Base-by-base conservation (phyloP, 208 protist species). In the Phytomonas sp. region DNA sequence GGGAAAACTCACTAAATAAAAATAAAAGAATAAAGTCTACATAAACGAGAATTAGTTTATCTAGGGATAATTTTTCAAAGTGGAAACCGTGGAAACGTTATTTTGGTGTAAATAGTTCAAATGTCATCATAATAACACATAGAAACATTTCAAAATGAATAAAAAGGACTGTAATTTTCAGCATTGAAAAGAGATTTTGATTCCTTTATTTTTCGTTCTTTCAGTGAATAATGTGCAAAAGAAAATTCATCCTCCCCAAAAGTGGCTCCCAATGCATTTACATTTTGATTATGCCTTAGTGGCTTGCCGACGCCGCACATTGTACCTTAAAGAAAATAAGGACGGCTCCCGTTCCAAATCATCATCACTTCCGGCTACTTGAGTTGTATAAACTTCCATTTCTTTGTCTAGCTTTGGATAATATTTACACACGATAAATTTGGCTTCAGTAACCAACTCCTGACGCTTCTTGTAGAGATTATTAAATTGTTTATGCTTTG, bases 311-410 rank as follows among this genome's bases (percentile, higher is more conserved):
- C 89, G 74, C 23, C 86, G 73, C 5, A 89, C 76, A 64, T 81
- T 90, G 74, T 95, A 85, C 7, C 91, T 81, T 45, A 95, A 63
- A 8, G 91, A 95, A 77, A 95, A 95, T 29, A 95, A 78, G 30
- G 91, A 95, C 8, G 91, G 88, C 70, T 95, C 84, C 11, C 79
- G 76, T 29, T 79, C 73, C 34, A 87, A 80, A 29, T 86, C 79
- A 34, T 86, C 81, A 29, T 81, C 76, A 45, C 78, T 75, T 40
- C 80, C 73, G 16, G 62, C 70, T 19, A 77, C 76, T 31, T 34
- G 49, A 68, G 37, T 37, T 31, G 72, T 61, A 70, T 92, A 92
- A 36, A 69, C 79, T 59, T 80, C 76, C 69, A 95, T 83, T 67
- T 95, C 91, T 52, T 87, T 77, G 65, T 86, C 82, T 45, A 95